Conservation (phyloP, 257 asterid species). For the Gardenia jasminoides region DNA sequence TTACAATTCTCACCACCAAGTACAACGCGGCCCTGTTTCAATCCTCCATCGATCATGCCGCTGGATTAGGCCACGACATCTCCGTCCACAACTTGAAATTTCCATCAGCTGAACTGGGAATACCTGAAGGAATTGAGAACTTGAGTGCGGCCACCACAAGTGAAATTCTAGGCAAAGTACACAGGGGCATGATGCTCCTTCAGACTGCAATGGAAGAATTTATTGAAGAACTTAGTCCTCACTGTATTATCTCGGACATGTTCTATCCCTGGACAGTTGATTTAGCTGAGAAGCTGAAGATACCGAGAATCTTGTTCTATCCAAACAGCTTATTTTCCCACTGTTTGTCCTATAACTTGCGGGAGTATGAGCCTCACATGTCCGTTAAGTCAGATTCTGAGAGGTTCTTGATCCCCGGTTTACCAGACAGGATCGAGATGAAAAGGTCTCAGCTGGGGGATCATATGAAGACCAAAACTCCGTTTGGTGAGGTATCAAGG, state of each 20-base stretch:
- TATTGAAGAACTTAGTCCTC: constrained; percentile 12
- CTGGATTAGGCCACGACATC: constrained; percentile 20
- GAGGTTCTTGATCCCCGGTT: constrained; percentile 26
- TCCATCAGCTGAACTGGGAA: constrained; percentile 28
- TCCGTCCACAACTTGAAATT: constrained; percentile 20
- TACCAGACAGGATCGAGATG: constrained; percentile 26
- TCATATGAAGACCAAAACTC: neutral
- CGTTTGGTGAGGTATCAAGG: neutral
- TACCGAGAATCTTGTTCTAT: constrained; percentile 30
- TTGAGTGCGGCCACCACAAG: constrained; percentile 6
- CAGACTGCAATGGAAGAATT: constrained; percentile 18
- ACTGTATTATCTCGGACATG: constrained; percentile 31
- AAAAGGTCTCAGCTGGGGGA: constrained; percentile 26
- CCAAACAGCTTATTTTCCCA: constrained; percentile 20
- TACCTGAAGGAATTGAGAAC: constrained; percentile 32
- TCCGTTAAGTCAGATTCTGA: constrained; percentile 29
- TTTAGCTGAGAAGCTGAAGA: constrained; percentile 23
- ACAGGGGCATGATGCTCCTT: constrained; percentile 17
- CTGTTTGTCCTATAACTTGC: constrained; percentile 17
- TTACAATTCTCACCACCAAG: constrained; percentile 27
- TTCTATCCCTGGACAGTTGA: constrained; percentile 35
- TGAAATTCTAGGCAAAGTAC: constrained; percentile 14
- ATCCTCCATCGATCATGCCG: constrained; percentile 10
- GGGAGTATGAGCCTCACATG: constrained; percentile 21
- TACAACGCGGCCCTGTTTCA: constrained; percentile 22